Evolutionary conservation across 306 rosid species (phyloP), one percentile per base, ranked within the genome.

Genomic region (Sophora flavescens): DNA sequence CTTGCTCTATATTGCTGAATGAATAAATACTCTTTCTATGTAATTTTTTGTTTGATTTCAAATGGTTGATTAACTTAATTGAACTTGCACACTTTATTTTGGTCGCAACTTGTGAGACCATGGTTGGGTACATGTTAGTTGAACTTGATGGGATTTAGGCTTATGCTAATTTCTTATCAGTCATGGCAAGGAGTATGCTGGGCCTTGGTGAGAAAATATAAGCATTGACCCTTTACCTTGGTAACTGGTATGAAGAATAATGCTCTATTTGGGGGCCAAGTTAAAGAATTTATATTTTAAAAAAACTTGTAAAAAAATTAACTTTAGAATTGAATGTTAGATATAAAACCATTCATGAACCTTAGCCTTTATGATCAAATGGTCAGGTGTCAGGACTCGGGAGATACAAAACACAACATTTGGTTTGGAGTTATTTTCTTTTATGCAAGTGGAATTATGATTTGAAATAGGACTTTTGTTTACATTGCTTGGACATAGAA

Each of bases 1-100:
- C 17, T 80, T 79, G 59, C 47, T 65, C 50, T 82, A 3, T 44
- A 15, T 79, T 33, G 63, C 16, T 78, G 53, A 35, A 68, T 56
- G 63, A 35, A 41, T 63, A n/a, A 61, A 56, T 44, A 47, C 53
- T 70, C 14, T 18, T 61, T 51, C 33, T 75, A 5, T 35, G 28
- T 58, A 44, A n/a, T n/a, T 18, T 58, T 26, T 42, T 0, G 18
- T 66, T 66, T 75, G n/a, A 28, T 61, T 68, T 60, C 71, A 22
- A 70, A 54, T 42, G 16, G 28, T 30, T 30, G 3, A 30, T 30
- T 30, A 30, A 0, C 32, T 53, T 63, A 52, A 44, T 72, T 80
- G 75, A 52, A 45, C 42, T 58, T 59, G 14, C 32, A 28, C 15
- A 57, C 17, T 14, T 61, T 6, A 6, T 22, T 74, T 67, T 48